phyloP scores from a whole-genome alignment of 2,329 filamentous ascomycete species.

The Botrytis porri region DNA sequence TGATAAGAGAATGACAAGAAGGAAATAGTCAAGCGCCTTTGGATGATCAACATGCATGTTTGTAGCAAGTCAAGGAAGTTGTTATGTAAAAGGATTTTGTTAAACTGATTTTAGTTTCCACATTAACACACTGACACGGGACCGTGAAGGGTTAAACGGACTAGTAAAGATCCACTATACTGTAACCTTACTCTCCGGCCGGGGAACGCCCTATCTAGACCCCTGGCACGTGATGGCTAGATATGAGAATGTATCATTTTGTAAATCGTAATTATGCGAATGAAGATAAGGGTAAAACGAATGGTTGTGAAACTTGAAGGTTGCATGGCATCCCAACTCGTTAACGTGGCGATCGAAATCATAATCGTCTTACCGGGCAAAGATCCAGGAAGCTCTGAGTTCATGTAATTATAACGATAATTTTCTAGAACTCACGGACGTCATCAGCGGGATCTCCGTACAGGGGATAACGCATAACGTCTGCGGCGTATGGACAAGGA shows the following conservation, averaged over 20 bases:
- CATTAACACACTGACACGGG: not conserved
- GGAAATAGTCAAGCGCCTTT: conserved; percentile 8
- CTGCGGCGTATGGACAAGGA: not conserved
- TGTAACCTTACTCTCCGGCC: conserved; percentile 9
- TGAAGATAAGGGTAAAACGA: not conserved
- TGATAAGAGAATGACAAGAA: conserved; percentile 19
- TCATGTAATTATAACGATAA: not conserved
- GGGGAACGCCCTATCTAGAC: conserved; percentile 11
- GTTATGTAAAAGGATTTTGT: conserved; percentile 16
- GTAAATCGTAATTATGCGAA: not conserved
- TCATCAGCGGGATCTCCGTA: conserved; percentile 3
- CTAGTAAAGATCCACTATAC: not conserved
- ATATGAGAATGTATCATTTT: conserved; percentile 8
- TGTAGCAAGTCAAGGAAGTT: not conserved
- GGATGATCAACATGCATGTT: not conserved
- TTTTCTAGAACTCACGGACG: not conserved
- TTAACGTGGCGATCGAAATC: no score
- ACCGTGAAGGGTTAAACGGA: not conserved
- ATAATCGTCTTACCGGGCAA: not conserved
- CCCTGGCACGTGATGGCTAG: conserved; percentile 15
- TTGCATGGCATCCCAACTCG: not conserved
- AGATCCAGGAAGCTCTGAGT: not conserved
- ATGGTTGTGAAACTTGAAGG: not conserved
- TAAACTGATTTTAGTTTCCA: not conserved
- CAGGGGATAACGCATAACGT: not conserved